Evolutionary conservation across 192 early-diverging fungal species (phyloP), one percentile per base, ranked within the genome.

Genomic region (Coemansia reversa): DNA sequence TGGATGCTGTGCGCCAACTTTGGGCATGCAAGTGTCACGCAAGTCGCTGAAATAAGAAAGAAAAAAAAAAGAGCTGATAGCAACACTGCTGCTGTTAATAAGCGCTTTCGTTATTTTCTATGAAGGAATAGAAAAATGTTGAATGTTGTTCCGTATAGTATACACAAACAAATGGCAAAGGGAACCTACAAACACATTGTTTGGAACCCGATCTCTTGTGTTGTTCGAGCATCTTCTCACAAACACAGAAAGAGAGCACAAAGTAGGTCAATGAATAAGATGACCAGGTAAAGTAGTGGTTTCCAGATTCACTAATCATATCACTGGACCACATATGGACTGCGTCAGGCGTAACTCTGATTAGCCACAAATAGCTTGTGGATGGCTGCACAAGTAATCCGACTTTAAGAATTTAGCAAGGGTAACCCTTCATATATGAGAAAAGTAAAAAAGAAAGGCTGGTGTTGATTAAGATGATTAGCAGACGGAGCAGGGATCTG

Each of bases 381-480:
- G 2, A 27, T 27, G 27, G 27, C 27, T 27, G 27, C 27, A 27
- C 2, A 27, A 27, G 1, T 27, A 27, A 27, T 27, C 27, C 27
- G 3, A 27, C 27, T 27, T 27, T 27, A 27, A 27, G 33, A 35
- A 11, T 12, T 45, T 53, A 45, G 49, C 45, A 61, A 49, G 27
- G 59, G 29, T 33, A 33, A 33, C 29, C 16, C 29, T 57, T 30
- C 27, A 29, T 1, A 61, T 47, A 14, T 14, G 18, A 61, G 12
- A 48, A 32, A 61, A 60, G 24, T 27, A 58, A n/a, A 22, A 49
- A 59, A 29, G 49, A 27, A 45, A 28, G 55, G 66, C 61, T 7
- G 24, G 59, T 24, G 51, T 20, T 53, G 29, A 60, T 60, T 28
- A 57, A 45, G 39, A 45, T 14, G 9, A 45, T 45, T 45, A 45